These are phyloP conservation scores for Curvularia hawaiiensis DNA, from an alignment of 2,329 filamentous ascomycete species.

Conservation along the genomic window DNA sequence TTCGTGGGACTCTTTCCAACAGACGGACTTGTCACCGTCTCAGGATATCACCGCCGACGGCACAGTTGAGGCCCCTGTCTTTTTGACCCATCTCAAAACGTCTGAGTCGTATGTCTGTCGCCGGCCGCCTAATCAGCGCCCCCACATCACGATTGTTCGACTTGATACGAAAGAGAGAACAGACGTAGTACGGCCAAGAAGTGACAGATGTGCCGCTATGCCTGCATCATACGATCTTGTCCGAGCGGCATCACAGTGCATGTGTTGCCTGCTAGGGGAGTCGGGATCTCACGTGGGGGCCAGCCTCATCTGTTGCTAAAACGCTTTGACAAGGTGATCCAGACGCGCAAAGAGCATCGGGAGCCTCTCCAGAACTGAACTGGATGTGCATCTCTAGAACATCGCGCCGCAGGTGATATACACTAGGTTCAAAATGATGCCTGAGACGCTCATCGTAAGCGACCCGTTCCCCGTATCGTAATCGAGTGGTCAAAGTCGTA, in stretches of 20 bases:
- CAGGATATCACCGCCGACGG: conserved; percentile 12
- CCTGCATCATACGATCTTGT: conserved; percentile 13
- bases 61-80: conserved; percentile 9
- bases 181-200: conserved; percentile 7
- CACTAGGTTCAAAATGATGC: conserved; percentile 4
- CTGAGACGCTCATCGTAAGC: not conserved
- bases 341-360: conserved; percentile 10
- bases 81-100: conserved; percentile 10
- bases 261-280: not conserved
- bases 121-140: conserved; percentile 14
- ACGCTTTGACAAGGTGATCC: conserved; percentile 1
- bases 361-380: conserved; percentile 4
- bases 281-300: conserved; percentile 8
- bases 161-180: conserved; percentile 9
- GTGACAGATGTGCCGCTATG: conserved; percentile 8
- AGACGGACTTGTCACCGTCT: conserved; percentile 11
- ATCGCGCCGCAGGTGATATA: conserved; percentile 10
- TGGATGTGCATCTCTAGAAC: conserved; percentile 6
- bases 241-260: conserved; percentile 5
- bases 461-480: conserved; percentile 1
- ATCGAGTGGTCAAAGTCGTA: not conserved
- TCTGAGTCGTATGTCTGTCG: conserved; percentile 19
- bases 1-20: not conserved
- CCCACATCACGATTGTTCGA: conserved; percentile 13
- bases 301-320: conserved; percentile 1